These are phyloP conservation scores for Nannochloropsis granulata DNA, from an alignment of 108 stramenopile species.

Conservation along the genomic window DNA sequence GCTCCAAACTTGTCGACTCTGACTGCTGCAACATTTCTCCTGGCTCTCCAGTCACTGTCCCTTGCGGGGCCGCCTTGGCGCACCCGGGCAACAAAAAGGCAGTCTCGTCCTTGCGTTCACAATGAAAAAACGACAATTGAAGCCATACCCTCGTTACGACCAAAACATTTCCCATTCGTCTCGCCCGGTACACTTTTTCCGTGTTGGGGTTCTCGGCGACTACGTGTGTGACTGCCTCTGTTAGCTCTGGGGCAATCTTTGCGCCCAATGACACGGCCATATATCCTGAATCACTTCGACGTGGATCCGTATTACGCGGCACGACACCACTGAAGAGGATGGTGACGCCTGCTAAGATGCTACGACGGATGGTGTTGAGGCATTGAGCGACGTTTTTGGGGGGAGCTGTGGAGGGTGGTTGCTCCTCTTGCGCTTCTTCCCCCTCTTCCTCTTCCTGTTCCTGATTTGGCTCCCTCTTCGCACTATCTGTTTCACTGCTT, in stretches of 20 bases:
- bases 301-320: neutral
- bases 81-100: neutral
- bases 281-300: neutral
- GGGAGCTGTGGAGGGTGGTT: neutral
- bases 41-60: neutral
- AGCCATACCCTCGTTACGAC: neutral
- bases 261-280: neutral
- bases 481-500: too few relatives aligned
- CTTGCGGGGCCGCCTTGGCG: neutral
- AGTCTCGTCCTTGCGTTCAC: neutral
- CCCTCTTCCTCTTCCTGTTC: neutral
- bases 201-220: neutral
- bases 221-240: neutral
- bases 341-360: neutral
- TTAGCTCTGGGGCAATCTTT: neutral
- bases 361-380: neutral
- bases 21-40: too few relatives aligned
- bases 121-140: neutral
- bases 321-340: neutral
- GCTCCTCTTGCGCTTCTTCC: neutral
- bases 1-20: neutral
- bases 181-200: neutral
- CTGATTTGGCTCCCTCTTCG: too few relatives aligned
- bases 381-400: neutral
- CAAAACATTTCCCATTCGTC: neutral